Conservation (phyloP, 1,284 basidiomycete species). For the Sporisorium graminicola region DNA sequence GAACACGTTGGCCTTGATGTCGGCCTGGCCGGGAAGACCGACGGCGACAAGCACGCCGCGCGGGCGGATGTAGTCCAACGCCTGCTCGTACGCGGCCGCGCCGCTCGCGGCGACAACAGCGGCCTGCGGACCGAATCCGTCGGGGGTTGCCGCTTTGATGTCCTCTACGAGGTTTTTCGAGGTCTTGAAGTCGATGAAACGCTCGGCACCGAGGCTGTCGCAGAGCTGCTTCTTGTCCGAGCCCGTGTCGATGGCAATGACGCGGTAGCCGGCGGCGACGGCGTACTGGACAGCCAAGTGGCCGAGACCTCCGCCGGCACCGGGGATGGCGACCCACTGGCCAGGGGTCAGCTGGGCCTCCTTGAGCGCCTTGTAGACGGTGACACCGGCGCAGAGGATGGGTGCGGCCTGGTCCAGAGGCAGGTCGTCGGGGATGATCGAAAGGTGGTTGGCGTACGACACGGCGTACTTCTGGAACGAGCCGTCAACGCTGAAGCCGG, state of each 20-base stretch:
- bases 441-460: slow-evolving; percentile 79
- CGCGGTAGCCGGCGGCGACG: slow-evolving; percentile 73
- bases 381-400: slow-evolving; percentile 81
- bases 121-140: slow-evolving; percentile 81
- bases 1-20: slow-evolving; percentile 79
- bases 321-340: slow-evolving; percentile 84
- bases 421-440: slow-evolving; percentile 71
- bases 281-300: slow-evolving; percentile 63
- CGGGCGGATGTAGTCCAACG: slow-evolving; percentile 75
- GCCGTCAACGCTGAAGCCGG: slow-evolving; percentile 79
- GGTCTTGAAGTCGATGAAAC: slow-evolving; percentile 82
- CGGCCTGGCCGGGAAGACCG: slow-evolving; percentile 77
- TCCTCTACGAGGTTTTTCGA: slow-evolving; percentile 75
- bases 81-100: slow-evolving; percentile 77
- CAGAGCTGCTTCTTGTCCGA: slow-evolving; percentile 80
- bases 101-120: slow-evolving; percentile 69
- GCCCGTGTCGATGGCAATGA: slow-evolving; percentile 84
- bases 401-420: slow-evolving; percentile 81
- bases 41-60: slow-evolving; percentile 80
- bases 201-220: slow-evolving; percentile 79
- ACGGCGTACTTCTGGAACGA: slow-evolving; percentile 81
- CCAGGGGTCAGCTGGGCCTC: slow-evolving; percentile 77
- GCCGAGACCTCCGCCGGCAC: slow-evolving; percentile 78
- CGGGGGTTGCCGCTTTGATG: slow-evolving; percentile 76
- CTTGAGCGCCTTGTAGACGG: slow-evolving; percentile 86